These are phyloP conservation scores for Schoenoplectus triqueter DNA, from an alignment of 202 grass and related monocot species.

Conservation along the genomic window DNA sequence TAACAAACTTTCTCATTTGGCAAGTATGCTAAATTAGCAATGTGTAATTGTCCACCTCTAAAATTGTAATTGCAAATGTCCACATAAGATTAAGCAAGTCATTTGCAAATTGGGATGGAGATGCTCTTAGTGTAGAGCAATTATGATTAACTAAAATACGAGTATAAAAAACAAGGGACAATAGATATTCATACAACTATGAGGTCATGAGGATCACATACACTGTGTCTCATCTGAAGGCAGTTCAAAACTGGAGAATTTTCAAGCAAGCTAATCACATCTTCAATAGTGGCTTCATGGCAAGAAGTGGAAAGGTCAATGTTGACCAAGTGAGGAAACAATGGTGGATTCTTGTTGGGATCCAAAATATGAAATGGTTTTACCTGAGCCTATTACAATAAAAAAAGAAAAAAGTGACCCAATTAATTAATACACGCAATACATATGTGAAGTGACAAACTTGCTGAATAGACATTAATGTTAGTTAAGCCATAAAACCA, in stretches of 20 bases:
- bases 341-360: background rate
- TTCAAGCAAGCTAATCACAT: constrained; percentile 19
- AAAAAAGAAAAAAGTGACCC: background rate
- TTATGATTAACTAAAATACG: background rate
- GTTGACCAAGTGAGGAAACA: background rate
- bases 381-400: background rate
- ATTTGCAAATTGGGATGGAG: too few species aligned
- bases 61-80: too few species aligned
- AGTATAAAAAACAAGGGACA: background rate
- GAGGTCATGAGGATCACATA: background rate
- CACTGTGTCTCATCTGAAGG: background rate
- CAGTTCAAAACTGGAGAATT: constrained; percentile 1
- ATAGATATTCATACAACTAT: background rate
- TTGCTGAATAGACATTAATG: background rate
- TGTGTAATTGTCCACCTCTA: too few species aligned
- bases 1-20: too few species aligned
- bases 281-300: background rate
- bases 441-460: background rate
- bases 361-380: constrained; percentile 2
- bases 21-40: too few species aligned
- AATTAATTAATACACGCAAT: background rate
- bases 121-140: too few species aligned
- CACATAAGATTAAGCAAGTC: too few species aligned
- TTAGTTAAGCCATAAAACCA: background rate
- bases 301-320: background rate